These are phyloP conservation scores for Vigna trinervia DNA, from an alignment of 306 rosid species.

Conservation along the genomic window DNA sequence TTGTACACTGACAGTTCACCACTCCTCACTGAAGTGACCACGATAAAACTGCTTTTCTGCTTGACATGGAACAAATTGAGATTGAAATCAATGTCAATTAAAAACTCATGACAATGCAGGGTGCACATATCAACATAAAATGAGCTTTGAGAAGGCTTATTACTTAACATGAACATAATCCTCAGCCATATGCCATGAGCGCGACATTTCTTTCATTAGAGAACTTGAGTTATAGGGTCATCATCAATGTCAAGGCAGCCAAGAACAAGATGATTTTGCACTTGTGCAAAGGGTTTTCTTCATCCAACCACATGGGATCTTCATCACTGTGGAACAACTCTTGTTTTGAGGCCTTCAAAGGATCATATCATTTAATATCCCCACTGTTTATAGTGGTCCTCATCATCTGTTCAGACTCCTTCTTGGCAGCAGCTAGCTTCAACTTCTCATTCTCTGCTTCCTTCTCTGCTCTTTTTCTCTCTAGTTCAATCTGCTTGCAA, in stretches of 20 bases:
- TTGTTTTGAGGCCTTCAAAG: slow-evolving; percentile 34
- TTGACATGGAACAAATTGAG: slow-evolving; percentile 41
- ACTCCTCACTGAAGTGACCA: slow-evolving; percentile 41
- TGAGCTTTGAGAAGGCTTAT: slow-evolving; percentile 24
- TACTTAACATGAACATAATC: slow-evolving; percentile 32
- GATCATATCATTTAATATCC: slow-evolving; percentile 46
- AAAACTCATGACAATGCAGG: slow-evolving; percentile 14
- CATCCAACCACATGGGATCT: slow-evolving; percentile 30
- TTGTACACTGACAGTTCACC: slow-evolving; percentile 49
- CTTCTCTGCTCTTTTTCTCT: slow-evolving; percentile 68
- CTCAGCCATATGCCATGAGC: slow-evolving; percentile 35
- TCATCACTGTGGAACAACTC: slow-evolving; percentile 30
- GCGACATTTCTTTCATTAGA: slow-evolving; percentile 31
- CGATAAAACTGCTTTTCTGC: slow-evolving; percentile 47
- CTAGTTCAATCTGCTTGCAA: slow-evolving; percentile 69
- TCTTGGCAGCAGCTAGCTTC: slow-evolving; percentile 54
- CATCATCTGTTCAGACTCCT: slow-evolving; percentile 57
- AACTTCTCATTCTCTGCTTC: slow-evolving; percentile 69
- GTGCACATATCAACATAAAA: slow-evolving; percentile 11
- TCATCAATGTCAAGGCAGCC: slow-evolving; percentile 29
- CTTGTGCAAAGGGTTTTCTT: slow-evolving; percentile 22
- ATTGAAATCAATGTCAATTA: background rate
- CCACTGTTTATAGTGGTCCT: slow-evolving; percentile 58
- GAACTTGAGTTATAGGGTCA: slow-evolving; percentile 30
- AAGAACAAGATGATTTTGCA: slow-evolving; percentile 41